These are phyloP conservation scores for Cytospora chrysosperma DNA, from an alignment of 2,329 filamentous ascomycete genomes.

Conservation along the genomic window DNA sequence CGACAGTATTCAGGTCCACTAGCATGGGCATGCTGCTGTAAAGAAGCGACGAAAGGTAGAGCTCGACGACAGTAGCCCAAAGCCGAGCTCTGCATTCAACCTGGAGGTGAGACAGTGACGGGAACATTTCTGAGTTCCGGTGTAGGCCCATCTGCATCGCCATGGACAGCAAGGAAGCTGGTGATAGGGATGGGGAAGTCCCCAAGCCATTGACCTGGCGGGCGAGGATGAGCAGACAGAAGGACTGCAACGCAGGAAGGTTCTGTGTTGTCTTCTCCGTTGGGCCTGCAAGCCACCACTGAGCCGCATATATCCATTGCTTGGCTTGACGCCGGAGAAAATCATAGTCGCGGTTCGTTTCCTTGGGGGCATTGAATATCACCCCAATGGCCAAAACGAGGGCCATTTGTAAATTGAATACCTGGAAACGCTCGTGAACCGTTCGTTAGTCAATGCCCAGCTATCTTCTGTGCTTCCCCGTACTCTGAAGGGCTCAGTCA, in stretches of 20 bases:
- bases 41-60: constrained; percentile 28
- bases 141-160: constrained; percentile 35
- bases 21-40: constrained; percentile 29
- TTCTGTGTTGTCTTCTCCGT: constrained; percentile 41
- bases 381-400: constrained; percentile 52
- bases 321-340: constrained; percentile 42
- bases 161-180: constrained; percentile 32
- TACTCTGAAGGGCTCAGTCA: too few species aligned
- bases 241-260: constrained; percentile 49
- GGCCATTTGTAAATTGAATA: constrained; percentile 52
- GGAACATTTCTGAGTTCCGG: constrained; percentile 29
- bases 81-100: constrained; percentile 31
- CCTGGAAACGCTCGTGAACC: constrained; percentile 22
- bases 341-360: constrained; percentile 39
- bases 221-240: constrained; percentile 52
- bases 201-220: constrained; percentile 40
- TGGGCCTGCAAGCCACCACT: constrained; percentile 11
- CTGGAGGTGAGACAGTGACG: constrained; percentile 27
- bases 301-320: constrained; percentile 47
- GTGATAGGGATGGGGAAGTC: constrained; percentile 30
- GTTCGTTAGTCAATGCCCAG: neutral
- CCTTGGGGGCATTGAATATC: constrained; percentile 31
- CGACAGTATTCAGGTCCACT: constrained; percentile 24
- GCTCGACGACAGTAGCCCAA: constrained; percentile 33
- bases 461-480: neutral